Conservation (phyloP, 768 basidiomycete genomes). For the Trametopsis cervina region DNA sequence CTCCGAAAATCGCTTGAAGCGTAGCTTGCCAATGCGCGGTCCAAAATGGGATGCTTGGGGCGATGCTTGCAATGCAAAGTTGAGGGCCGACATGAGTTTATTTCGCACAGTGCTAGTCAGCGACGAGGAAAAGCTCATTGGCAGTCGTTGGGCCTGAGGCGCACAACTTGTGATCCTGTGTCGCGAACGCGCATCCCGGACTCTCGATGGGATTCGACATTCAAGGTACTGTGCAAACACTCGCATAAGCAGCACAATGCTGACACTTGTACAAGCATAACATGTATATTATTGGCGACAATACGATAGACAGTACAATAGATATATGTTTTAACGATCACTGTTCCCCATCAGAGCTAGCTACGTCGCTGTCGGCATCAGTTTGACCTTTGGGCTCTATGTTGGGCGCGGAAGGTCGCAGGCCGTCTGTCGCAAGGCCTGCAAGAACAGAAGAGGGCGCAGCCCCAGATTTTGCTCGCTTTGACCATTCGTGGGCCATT, state of each 20-base stretch:
- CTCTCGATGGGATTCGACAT: no score
- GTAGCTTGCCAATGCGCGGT: conserved; percentile 18
- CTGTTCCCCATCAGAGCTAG: conserved; percentile 43
- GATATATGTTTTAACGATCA: no score
- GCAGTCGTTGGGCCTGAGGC: no score
- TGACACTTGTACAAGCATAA: no score
- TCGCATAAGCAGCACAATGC: no score
- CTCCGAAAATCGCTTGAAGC: conserved; percentile 15
- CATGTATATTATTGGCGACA: no score
- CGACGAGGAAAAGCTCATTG: no score
- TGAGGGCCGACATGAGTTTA: not conserved
- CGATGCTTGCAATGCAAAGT: not conserved
- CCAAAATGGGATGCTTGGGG: conserved; percentile 10
- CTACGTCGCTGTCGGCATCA: conserved; percentile 42
- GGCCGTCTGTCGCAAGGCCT: conserved; percentile 32
- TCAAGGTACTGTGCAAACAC: no score
- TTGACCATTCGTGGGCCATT: conserved; percentile 87
- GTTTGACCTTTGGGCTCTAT: not conserved
- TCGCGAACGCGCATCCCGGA: no score
- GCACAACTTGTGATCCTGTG: no score
- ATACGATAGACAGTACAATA: conserved; percentile 1
- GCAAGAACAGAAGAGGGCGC: conserved; percentile 30
- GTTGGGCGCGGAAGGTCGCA: not conserved
- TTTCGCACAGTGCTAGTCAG: not conserved
- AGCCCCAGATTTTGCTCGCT: conserved; percentile 35